Conservation (phyloP, 2,329 filamentous ascomycete genomes). For the Albophoma yamanashiensis region DNA sequence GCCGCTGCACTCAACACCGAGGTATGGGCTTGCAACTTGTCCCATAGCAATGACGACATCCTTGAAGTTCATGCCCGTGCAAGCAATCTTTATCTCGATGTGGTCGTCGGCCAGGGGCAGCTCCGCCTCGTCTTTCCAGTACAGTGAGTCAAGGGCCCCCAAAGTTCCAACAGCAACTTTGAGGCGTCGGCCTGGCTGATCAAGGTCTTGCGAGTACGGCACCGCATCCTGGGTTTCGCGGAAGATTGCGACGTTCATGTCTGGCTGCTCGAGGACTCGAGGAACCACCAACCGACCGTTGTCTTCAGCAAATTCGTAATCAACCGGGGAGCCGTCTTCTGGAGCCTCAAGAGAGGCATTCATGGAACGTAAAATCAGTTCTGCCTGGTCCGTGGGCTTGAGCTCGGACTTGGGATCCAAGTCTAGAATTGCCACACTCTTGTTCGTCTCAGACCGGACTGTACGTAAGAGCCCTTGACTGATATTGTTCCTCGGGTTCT, state of each 20-base stretch:
- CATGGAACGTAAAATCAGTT: constrained; percentile 18
- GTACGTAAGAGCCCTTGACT: constrained; percentile 32
- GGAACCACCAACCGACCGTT: constrained; percentile 17
- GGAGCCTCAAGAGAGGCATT: constrained; percentile 9
- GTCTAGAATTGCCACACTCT: constrained; percentile 33
- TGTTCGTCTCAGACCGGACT: constrained; percentile 33
- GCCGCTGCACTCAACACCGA: constrained; percentile 30
- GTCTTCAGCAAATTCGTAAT: constrained; percentile 19
- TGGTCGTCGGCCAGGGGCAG: constrained; percentile 21
- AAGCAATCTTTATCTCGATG: constrained; percentile 31
- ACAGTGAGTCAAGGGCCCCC: constrained; percentile 26
- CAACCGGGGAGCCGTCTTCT: constrained; percentile 9
- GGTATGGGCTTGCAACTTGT: constrained; percentile 20
- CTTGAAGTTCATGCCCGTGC: constrained; percentile 33
- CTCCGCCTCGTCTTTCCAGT: constrained; percentile 25
- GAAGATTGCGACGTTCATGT: constrained; percentile 16
- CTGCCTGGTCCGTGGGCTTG: constrained; percentile 15
- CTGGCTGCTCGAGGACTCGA: constrained; percentile 13
- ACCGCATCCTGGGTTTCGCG: constrained; percentile 11
- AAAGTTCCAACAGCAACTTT: constrained; percentile 27
- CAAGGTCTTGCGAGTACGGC: constrained; percentile 25
- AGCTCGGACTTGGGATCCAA: constrained; percentile 26
- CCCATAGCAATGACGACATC: constrained; percentile 34
- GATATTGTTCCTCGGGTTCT: constrained; percentile 30
- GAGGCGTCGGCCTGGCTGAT: constrained; percentile 18